Evolutionary conservation across 352 stramenopile species (phyloP).

Genomic region (Phytophthora europaea): DNA sequence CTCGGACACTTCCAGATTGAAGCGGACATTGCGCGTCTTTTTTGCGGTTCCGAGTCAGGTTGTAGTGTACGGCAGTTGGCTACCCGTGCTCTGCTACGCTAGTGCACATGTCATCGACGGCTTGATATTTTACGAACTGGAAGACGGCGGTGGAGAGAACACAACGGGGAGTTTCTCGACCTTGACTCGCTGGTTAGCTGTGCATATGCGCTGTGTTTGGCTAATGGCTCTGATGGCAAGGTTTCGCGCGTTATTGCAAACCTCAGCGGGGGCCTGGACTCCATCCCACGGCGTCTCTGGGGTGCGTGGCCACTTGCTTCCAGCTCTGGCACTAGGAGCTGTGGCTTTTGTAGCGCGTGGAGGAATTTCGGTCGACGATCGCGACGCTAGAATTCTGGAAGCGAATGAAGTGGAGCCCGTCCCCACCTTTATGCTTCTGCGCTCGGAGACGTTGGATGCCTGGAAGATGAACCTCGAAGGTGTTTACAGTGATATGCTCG

Average conservation of each 20-base stretch:
- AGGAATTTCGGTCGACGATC: slow-evolving; percentile 41
- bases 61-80: slow-evolving; percentile 63
- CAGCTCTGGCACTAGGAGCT: slow-evolving; percentile 42
- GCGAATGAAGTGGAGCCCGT: slow-evolving; percentile 63
- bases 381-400: slow-evolving; percentile 61
- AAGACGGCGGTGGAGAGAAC: slow-evolving; percentile 51
- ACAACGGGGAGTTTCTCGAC: slow-evolving; percentile 42
- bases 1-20: slow-evolving; percentile 10
- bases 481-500: slow-evolving; percentile 60
- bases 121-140: slow-evolving; percentile 61
- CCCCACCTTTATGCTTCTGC: slow-evolving; percentile 66
- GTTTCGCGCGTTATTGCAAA: slow-evolving; percentile 57
- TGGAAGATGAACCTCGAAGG: slow-evolving; percentile 73
- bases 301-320: slow-evolving; percentile 52
- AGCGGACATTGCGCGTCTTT: slow-evolving; percentile 43
- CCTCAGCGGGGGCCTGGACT: slow-evolving; percentile 58
- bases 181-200: slow-evolving; percentile 48
- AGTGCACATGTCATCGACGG: slow-evolving; percentile 62
- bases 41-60: slow-evolving; percentile 62
- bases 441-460: slow-evolving; percentile 58
- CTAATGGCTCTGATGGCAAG: slow-evolving; percentile 55
- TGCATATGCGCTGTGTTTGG: slow-evolving; percentile 67
- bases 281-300: slow-evolving; percentile 54
- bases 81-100: slow-evolving; percentile 58
- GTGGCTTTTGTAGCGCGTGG: slow-evolving; percentile 52